A percentile compares a stretch with the other conserved stretches of the same genome.
These are phyloP conservation scores for Thielaviopsis populi DNA, from an alignment of 2,329 filamentous ascomycete genomes.

Conservation along the genomic window DNA sequence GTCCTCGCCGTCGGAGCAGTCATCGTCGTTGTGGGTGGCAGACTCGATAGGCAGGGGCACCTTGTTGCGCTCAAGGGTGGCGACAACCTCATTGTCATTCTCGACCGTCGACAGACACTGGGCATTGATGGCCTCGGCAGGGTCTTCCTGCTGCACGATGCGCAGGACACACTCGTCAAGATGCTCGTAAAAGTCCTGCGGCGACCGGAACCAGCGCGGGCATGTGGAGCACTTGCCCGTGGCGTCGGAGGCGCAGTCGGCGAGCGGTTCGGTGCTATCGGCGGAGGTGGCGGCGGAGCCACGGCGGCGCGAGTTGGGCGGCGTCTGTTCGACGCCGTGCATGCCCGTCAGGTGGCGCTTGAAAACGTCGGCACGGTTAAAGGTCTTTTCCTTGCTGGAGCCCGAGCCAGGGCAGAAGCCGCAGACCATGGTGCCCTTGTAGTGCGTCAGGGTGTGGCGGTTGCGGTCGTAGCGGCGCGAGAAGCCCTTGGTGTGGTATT, in stretches of 20 bases:
- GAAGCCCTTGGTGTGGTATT: slow-evolving; percentile 85
- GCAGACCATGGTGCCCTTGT: slow-evolving; percentile 95
- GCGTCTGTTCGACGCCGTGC: slow-evolving; percentile 83
- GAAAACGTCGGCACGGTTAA: slow-evolving; percentile 91
- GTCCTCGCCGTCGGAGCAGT: slow-evolving; percentile 41
- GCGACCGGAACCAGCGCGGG: slow-evolving; percentile 75
- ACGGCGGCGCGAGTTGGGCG: slow-evolving; percentile 80
- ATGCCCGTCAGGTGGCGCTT: slow-evolving; percentile 85
- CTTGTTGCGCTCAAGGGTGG: slow-evolving; percentile 50
- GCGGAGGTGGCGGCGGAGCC: slow-evolving; percentile 19
- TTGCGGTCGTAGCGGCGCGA: slow-evolving; percentile 96
- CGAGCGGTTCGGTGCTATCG: slow-evolving; percentile 43
- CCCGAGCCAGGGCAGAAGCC: slow-evolving; percentile 86
- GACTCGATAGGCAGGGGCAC: slow-evolving; percentile 37
- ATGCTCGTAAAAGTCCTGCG: slow-evolving; percentile 98
- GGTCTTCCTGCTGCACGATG: slow-evolving; percentile 58
- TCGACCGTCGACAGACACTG: slow-evolving; percentile 51
- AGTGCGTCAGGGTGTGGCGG: slow-evolving; percentile 82
- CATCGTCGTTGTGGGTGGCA: slow-evolving; percentile 32
- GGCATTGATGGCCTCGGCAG: slow-evolving; percentile 52
- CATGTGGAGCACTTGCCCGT: slow-evolving; percentile 95
- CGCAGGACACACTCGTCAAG: slow-evolving; percentile 62
- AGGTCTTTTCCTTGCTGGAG: slow-evolving; percentile 81
- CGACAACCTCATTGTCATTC: slow-evolving; percentile 45
- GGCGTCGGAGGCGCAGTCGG: slow-evolving; percentile 57